Percentiles rank a stretch among this genome's conserved stretches.
Evolutionary conservation across 2,329 filamentous ascomycete genomes (phyloP).

Genomic region (Pseudonectria foliicola): DNA sequence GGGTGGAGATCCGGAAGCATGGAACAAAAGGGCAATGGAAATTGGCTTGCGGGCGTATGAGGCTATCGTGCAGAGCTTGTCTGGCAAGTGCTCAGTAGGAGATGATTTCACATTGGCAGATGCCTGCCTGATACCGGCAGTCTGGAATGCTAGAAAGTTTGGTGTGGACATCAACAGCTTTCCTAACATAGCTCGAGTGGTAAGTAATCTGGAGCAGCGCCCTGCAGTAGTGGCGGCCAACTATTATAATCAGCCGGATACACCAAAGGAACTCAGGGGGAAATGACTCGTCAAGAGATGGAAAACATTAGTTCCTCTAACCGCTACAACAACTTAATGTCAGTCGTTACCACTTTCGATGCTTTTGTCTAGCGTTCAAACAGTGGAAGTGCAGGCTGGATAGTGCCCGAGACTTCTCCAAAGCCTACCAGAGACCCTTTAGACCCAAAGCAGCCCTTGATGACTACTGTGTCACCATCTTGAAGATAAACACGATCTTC

Average conservation of each 20-base stretch:
- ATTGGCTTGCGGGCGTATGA: conserved; percentile 53
- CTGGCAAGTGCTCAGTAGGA: conserved; percentile 48
- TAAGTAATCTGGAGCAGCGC: conserved; percentile 37
- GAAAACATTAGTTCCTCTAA: not conserved
- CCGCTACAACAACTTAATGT: not conserved
- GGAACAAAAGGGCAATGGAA: conserved; percentile 44
- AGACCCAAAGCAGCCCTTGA: conserved; percentile 60
- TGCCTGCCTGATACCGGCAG: conserved; percentile 49
- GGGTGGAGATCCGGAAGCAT: conserved; percentile 36
- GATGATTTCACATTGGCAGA: conserved; percentile 52
- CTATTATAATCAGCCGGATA: conserved; percentile 48
- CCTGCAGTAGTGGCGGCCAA: conserved; percentile 45
- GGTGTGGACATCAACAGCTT: conserved; percentile 45
- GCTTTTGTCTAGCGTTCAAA: conserved; percentile 13
- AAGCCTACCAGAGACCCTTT: conserved; percentile 67
- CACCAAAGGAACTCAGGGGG: conserved; percentile 25
- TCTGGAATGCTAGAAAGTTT: conserved; percentile 49
- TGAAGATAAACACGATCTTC: conserved; percentile 65
- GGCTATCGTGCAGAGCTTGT: conserved; percentile 26
- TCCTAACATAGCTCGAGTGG: conserved; percentile 39
- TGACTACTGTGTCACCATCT: conserved; percentile 63
- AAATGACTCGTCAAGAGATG: not conserved
- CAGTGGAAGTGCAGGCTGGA: conserved; percentile 32
- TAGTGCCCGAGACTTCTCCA: conserved; percentile 61
- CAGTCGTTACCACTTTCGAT: not conserved